These are phyloP conservation scores for Exidia glandulosa DNA, from an alignment of 768 basidiomycete genomes.

Conservation along the genomic window DNA sequence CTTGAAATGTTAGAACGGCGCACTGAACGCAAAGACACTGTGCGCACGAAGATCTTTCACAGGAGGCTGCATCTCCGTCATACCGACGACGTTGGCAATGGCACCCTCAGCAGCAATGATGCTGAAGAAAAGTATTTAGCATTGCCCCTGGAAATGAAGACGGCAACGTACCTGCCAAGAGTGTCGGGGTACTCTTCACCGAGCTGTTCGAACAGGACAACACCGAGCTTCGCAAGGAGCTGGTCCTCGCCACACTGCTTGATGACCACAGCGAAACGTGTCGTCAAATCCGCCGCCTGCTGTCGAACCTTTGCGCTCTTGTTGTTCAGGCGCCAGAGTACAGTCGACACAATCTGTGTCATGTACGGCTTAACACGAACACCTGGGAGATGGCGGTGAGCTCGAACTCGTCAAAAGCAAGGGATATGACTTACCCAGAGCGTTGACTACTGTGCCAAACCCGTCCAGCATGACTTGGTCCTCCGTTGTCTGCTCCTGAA, in stretches of 20 bases:
- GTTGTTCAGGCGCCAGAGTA: constrained; percentile 98
- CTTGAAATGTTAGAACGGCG: constrained; percentile 2
- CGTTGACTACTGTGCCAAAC: constrained; percentile 95
- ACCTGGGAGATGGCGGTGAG: constrained; percentile 26
- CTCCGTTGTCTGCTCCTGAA: constrained; percentile 99
- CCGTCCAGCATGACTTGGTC: constrained; percentile 99
- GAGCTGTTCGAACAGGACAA: constrained; percentile 95
- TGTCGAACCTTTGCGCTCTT: constrained; percentile 99
- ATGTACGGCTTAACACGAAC: constrained; percentile 97
- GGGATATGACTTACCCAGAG: constrained; percentile 41
- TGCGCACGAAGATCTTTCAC: constrained; percentile 95
- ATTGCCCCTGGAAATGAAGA: background rate
- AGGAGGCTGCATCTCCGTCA: constrained; percentile 99
- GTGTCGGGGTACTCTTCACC: constrained; percentile 99
- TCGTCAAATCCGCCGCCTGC: constrained; percentile 96
- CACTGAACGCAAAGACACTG: background rate
- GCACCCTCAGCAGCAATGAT: constrained; percentile 98
- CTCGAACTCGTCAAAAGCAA: background rate
- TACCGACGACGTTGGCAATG: constrained; percentile 98
- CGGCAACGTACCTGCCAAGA: constrained; percentile 47
- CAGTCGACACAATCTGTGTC: constrained; percentile 96
- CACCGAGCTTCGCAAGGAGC: constrained; percentile 86
- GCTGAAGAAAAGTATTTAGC: constrained; percentile 33
- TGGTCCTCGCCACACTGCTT: constrained; percentile 98
- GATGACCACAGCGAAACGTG: constrained; percentile 93